A percentile compares a stretch with the other conserved stretches of the same genome.
These are phyloP conservation scores for Apiotrichum veenhuisii DNA, from an alignment of 1,284 basidiomycete genomes.

Conservation along the genomic window DNA sequence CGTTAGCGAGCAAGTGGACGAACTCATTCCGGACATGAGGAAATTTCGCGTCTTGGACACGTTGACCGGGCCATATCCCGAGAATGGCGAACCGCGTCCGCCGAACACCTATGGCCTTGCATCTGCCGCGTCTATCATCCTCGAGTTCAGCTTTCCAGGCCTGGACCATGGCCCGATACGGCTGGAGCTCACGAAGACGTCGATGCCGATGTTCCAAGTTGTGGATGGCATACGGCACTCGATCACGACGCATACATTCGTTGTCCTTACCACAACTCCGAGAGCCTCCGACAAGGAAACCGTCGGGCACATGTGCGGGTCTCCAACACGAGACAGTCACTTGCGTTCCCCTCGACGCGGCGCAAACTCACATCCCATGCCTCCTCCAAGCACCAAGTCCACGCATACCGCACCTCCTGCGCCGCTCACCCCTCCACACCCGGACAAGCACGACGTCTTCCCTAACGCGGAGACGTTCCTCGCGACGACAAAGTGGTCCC, in stretches of 20 bases:
- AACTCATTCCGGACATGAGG: background rate
- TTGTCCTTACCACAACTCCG: slow-evolving; percentile 34
- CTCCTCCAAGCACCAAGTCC: background rate
- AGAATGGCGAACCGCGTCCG: background rate
- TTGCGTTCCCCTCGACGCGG: too few relatives aligned
- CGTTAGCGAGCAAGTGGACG: background rate
- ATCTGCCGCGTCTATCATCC: slow-evolving; percentile 7
- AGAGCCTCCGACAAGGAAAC: background rate
- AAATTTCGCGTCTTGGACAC: background rate
- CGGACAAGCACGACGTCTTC: background rate
- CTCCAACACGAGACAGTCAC: too few relatives aligned
- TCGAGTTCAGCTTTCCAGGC: slow-evolving; percentile 27
- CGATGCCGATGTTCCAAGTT: slow-evolving; percentile 24
- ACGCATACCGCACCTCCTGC: background rate
- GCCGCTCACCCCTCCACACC: background rate
- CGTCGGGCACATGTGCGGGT: too few relatives aligned
- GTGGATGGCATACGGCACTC: slow-evolving; percentile 2
- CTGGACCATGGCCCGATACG: slow-evolving; percentile 5
- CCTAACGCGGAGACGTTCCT: background rate
- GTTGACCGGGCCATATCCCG: background rate
- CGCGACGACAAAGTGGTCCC: background rate
- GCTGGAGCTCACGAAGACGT: slow-evolving; percentile 35
- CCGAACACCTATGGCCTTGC: slow-evolving; percentile 1
- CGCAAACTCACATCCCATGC: too few relatives aligned
- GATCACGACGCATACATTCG: slow-evolving; percentile 29